Evolutionary conservation across 1,284 basidiomycete genomes (phyloP), one percentile per base, ranked within the genome.

Genomic region (Apiotrichum sp.): DNA sequence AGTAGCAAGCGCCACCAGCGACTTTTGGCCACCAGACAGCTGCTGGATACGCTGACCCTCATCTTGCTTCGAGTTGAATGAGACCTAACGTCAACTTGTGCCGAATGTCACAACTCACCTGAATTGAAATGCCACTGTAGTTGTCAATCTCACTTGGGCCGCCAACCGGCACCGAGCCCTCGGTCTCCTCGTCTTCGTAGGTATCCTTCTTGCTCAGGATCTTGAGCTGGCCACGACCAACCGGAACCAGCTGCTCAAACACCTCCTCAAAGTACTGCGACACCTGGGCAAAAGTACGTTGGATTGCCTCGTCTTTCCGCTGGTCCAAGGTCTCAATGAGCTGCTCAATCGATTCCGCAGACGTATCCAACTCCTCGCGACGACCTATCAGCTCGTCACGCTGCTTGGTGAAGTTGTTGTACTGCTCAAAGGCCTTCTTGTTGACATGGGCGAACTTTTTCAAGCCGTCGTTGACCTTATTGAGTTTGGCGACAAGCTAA

Each of bases 361-460:
- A 93, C 64, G 84, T 86, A 62, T 96, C 92, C 33, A 98, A 82
- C 72, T 98, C 96, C 62, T 88, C 86, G 16, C 91, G 84, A 5
- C 96, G 86, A 63, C 86, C 81, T 36, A 90, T 75, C 6, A 98
- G 83, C 64, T 93, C 88, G 70, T 98, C 93, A 2, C 93, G 86
- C 75, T 98, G 93, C 71, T 95, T 96, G 9, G 93, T 97, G 74
- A 98, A 98, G 71, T 89, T 93, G 75, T 84, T 90, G 80, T 96
- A 98, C 75, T 98, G 93, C 75, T 99, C 96, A 69, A 97, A 95
- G 1, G 95, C 96, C 75, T 98, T 98, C 80, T 98, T 98, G 81
- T 99, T 99, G 63, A 98, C 95, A 70, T 98, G 93, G 0, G 91
- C 87, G 68, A 93, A 98, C 75, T 93, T 93, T 75, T 95, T 97